Conservation (phyloP, 495 filamentous ascomycete genomes). For the Xylaria curta region DNA sequence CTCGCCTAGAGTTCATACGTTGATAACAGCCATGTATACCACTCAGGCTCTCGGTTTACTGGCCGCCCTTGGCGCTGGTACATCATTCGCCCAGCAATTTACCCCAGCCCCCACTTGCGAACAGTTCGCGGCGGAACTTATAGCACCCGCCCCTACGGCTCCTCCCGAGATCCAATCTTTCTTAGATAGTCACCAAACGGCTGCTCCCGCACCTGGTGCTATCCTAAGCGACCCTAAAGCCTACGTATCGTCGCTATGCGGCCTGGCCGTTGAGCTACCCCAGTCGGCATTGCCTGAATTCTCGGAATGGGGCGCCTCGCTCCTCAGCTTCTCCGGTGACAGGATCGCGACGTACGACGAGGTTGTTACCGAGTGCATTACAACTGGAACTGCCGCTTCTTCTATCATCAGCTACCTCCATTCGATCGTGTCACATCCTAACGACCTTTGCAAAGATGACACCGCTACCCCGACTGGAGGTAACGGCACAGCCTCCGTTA, state of each 20-base stretch:
- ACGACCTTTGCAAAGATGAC: neutral
- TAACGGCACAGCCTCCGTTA: neutral
- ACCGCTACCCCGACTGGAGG: neutral
- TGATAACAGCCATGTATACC: slow-evolving; percentile 4
- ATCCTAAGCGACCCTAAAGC: neutral
- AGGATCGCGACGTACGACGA: slow-evolving; percentile 1
- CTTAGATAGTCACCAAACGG: neutral
- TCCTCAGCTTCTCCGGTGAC: neutral
- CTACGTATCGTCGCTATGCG: neutral
- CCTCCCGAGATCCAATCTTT: neutral
- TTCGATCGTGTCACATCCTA: neutral
- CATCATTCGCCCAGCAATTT: neutral
- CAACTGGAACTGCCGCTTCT: slow-evolving; percentile 1
- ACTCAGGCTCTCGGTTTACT: neutral
- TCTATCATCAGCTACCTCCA: slow-evolving; percentile 15
- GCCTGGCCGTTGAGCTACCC: neutral
- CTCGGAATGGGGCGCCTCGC: neutral
- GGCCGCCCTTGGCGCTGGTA: neutral
- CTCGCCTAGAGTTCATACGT: neutral
- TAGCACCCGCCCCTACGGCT: neutral
- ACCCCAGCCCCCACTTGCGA: neutral
- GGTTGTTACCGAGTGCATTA: neutral
- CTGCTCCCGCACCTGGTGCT: neutral
- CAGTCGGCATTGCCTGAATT: neutral
- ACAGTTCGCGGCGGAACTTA: neutral